Conservation (phyloP, 2,329 filamentous ascomycete species). For the Parastagonospora nodorum region DNA sequence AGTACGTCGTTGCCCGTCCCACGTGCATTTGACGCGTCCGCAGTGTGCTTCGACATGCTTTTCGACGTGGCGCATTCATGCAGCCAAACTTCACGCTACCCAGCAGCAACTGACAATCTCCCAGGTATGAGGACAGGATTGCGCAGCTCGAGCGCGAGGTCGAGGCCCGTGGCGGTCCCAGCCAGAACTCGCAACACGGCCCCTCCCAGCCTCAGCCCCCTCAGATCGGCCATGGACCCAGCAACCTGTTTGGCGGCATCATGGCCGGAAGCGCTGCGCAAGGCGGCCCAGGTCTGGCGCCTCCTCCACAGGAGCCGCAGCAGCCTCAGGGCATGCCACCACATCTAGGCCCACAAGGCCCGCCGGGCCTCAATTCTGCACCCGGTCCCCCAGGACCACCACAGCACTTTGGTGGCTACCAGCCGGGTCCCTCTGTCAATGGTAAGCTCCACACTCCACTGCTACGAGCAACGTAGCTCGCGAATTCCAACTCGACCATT, state of each 20-base stretch:
- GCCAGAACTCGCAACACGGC: conserved; percentile 74
- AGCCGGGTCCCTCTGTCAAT: conserved; percentile 67
- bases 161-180: conserved; percentile 69
- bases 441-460: conserved; percentile 51
- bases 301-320: conserved; percentile 66
- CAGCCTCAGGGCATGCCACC: conserved; percentile 62
- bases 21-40: not conserved
- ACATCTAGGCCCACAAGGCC: conserved; percentile 74
- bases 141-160: conserved; percentile 84
- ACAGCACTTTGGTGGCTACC: conserved; percentile 73
- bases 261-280: conserved; percentile 88
- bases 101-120: conserved; percentile 11
- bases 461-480: not conserved
- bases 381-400: conserved; percentile 65
- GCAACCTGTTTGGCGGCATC: conserved; percentile 91
- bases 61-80: too few relatives aligned
- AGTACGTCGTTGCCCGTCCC: conserved; percentile 63
- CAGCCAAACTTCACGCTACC: too few relatives aligned
- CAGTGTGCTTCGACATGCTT: not conserved
- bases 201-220: conserved; percentile 85
- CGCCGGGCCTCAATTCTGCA: conserved; percentile 65
- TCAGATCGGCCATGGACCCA: conserved; percentile 82
- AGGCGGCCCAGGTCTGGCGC: conserved; percentile 80
- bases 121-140: conserved; percentile 95
- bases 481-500: not conserved